Base-by-base conservation (phyloP, 176 grass and related monocot genomes). In the Rhynchospora breviuscula region DNA sequence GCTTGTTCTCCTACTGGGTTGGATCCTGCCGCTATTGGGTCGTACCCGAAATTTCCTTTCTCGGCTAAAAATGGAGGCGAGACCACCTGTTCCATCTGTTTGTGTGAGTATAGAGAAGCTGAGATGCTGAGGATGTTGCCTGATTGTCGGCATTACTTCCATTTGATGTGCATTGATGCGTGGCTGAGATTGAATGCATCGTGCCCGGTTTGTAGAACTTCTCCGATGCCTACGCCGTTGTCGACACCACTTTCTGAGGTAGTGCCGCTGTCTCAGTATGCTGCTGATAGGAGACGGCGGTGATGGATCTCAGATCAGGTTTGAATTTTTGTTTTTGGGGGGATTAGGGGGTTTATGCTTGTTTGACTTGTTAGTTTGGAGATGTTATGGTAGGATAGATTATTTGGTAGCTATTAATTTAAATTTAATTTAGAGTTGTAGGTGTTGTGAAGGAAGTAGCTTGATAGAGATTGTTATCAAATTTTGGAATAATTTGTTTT, bases 41-140 rank as follows among this genome's bases (percentile, higher is more conserved):
- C 93, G 44, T 99, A 95, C 85, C 93, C 96, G 7, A 95, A 87
- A 88, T 92, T 89, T 79, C 89, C 93, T 8, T 95, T 90, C 88
- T 86, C 80, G 10, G 59, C 65, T n/a, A 88, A 65, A 67, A 87
- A 66, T 54, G 86, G 89, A 13, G 87, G 89, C 1, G 92, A 94
- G 23, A 44, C 63, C 61, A 85, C 77, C 0, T 99, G 96, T 87
- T 88, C 96, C 4, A 99, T 99, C 51, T 99, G 96, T 86, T 86
- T 95, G 12, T 89, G 89, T 84, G 93, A 99, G 89, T 99, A 99
- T 85, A 82, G 88, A 74, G 96, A 99, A 0, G 91, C 87, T 17
- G 96, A 99, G 88, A 95, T 95, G 91, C 93, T 95, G 31, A 88
- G 96, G 46, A 81, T 92, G 88, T 86, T 99, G 85, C 96, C 96